Percentiles rank a stretch among this genome's conserved stretches.
Conservation (phyloP, 2,329 filamentous ascomycete species). For the Xylaria digitata region DNA sequence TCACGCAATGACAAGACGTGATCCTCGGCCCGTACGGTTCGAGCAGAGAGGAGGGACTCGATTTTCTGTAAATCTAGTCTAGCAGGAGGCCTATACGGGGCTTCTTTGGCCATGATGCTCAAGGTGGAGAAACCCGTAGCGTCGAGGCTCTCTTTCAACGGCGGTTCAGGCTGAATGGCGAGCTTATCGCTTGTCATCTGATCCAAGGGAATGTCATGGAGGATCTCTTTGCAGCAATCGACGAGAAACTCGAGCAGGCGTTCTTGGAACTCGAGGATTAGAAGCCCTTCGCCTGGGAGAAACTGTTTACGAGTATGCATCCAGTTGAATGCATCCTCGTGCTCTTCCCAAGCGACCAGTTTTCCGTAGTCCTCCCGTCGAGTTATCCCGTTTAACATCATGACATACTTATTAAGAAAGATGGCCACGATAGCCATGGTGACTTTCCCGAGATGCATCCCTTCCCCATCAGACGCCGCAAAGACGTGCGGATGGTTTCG, state of each 20-base stretch:
- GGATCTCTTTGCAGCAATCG: background rate
- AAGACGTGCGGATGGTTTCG: conserved; percentile 7
- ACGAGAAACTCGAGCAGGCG: conserved; percentile 3
- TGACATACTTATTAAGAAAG: background rate
- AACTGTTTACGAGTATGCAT: background rate
- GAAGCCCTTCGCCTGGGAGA: background rate
- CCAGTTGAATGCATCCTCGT: background rate
- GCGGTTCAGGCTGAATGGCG: background rate
- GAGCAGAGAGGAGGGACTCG: conserved; percentile 57
- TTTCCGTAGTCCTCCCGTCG: background rate
- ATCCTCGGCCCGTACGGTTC: conserved; percentile 59
- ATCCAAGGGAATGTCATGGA: background rate
- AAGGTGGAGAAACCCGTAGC: conserved; percentile 53
- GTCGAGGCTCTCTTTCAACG: background rate
- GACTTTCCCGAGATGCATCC: background rate
- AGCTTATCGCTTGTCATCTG: background rate
- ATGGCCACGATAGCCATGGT: background rate
- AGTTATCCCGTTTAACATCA: conserved; percentile 2
- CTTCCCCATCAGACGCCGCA: background rate
- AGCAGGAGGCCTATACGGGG: conserved; percentile 63
- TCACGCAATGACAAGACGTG: conserved; percentile 67
- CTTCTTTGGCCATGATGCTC: conserved; percentile 58
- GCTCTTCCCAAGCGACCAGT: background rate
- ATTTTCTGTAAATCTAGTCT: conserved; percentile 60
- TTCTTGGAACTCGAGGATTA: conserved; percentile 4